Percentiles rank a stretch among this genome's conserved stretches.
Conservation (phyloP, 106 monocot species). For the Cymbidium sinense region DNA sequence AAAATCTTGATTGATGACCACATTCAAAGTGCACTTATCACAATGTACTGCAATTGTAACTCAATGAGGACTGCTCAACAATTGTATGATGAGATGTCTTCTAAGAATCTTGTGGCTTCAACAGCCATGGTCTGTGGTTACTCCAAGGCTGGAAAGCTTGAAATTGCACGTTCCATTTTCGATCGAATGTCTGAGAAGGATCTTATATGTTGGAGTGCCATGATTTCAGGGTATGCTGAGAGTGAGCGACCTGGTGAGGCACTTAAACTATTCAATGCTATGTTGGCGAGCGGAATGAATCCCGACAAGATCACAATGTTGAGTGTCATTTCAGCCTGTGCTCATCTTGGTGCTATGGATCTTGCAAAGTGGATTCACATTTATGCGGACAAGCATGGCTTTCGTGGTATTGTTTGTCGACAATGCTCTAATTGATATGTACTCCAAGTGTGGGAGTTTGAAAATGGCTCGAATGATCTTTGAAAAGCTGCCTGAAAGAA, state of each 20-base stretch:
- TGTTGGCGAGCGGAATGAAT: constrained; percentile 25
- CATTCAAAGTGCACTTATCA: constrained; percentile 36
- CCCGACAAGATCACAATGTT: constrained; percentile 58
- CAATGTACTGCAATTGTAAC: constrained; percentile 59
- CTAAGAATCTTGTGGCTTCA: constrained; percentile 45
- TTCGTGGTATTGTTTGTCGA: constrained; percentile 18
- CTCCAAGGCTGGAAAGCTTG: constrained; percentile 35
- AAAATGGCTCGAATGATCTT: constrained; percentile 21
- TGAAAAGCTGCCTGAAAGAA: constrained; percentile 13
- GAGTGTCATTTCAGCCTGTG: constrained; percentile 58
- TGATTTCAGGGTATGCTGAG: constrained; percentile 59
- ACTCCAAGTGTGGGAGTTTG: constrained; percentile 37
- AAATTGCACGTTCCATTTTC: constrained; percentile 44
- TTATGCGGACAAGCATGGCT: constrained; percentile 25
- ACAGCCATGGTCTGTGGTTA: constrained; percentile 68
- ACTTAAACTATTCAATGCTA: constrained; percentile 45
- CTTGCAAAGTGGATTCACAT: constrained; percentile 43
- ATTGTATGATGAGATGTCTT: constrained; percentile 36
- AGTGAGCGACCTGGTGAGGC: constrained; percentile 54
- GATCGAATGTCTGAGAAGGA: constrained; percentile 42
- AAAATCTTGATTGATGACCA: constrained; percentile 24
- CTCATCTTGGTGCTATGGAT: constrained; percentile 50
- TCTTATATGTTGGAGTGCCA: constrained; percentile 57
- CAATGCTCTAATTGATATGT: constrained; percentile 61
- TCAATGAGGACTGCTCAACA: constrained; percentile 39